Conservation (phyloP, 2,329 filamentous ascomycete species). For the Cordyceps cateniannulata region DNA sequence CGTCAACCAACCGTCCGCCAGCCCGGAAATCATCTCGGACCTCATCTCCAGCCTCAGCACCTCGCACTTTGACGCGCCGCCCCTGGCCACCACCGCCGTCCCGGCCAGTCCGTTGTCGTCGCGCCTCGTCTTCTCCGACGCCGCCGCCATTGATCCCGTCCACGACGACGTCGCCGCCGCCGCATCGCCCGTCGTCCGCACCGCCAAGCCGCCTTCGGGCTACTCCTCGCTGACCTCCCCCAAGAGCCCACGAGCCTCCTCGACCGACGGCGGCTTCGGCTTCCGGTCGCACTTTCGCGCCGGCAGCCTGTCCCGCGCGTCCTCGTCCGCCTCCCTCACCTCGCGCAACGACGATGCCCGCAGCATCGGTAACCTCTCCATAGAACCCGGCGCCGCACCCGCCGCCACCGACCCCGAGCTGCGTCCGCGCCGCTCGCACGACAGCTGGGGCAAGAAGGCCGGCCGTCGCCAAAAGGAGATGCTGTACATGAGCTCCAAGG, state of each 20-base stretch:
- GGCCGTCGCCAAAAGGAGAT: constrained; percentile 49
- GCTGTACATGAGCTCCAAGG: constrained; percentile 69
- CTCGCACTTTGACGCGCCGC: constrained; percentile 61
- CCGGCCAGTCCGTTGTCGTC: no score
- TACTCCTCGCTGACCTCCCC: constrained; percentile 45
- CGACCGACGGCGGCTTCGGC: constrained; percentile 22
- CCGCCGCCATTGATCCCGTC: constrained; percentile 42
- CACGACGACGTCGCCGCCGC: constrained; percentile 59
- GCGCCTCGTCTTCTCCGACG: constrained; percentile 20
- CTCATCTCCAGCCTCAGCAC: constrained; percentile 64
- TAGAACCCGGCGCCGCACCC: constrained; percentile 42
- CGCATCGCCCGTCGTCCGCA: constrained; percentile 67
- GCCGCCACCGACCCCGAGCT: constrained; percentile 42
- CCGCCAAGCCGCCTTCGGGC: constrained; percentile 73
- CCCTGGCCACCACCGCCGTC: constrained; percentile 29
- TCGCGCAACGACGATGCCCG: constrained; percentile 52
- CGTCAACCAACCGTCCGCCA: constrained; percentile 33
- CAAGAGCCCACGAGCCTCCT: constrained; percentile 48
- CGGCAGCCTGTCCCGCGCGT: constrained; percentile 43
- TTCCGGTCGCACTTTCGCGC: constrained; percentile 50
- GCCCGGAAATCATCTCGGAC: constrained; percentile 64
- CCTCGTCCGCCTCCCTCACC: constrained; percentile 49
- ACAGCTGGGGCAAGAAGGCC: constrained; percentile 57
- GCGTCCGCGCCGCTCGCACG: constrained; percentile 46
- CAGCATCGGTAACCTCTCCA: constrained; percentile 58